Conservation (phyloP, 139 green algal species). For the Zygnema cylindricum region DNA sequence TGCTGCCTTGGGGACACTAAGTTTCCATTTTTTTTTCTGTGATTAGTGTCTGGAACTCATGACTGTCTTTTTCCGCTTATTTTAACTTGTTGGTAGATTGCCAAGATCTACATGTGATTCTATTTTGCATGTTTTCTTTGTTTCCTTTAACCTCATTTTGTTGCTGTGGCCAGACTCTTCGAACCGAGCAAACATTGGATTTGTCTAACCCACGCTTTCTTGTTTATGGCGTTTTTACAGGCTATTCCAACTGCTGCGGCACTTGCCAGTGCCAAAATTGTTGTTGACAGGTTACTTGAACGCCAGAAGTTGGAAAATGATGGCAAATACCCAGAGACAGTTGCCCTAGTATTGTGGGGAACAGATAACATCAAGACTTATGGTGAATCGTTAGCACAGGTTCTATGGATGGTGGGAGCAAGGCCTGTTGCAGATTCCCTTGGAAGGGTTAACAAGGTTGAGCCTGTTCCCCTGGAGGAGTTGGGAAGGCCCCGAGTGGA, state of each 20-base stretch:
- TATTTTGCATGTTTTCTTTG: no score
- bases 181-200: no score
- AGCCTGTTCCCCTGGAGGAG: slow-evolving; percentile 97
- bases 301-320: slow-evolving; percentile 86
- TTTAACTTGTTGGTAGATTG: no score
- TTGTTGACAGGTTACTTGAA: slow-evolving; percentile 95
- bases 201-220: background rate
- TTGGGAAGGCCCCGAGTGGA: slow-evolving; percentile 93
- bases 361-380: slow-evolving; percentile 99
- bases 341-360: slow-evolving; percentile 98
- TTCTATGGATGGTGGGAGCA: slow-evolving; percentile 95
- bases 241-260: slow-evolving; percentile 54
- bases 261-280: slow-evolving; percentile 74
- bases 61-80: no score
- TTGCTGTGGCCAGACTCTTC: no score
- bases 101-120: no score
- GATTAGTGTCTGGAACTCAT: no score
- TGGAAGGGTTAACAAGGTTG: slow-evolving; percentile 98
- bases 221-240: slow-evolving; percentile 13
- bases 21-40: no score
- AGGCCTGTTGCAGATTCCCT: slow-evolving; percentile 91
- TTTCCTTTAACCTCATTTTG: no score
- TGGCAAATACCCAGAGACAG: slow-evolving; percentile 93
- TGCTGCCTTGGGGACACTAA: no score
- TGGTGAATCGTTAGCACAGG: slow-evolving; percentile 91